Evolutionary conservation across 2,329 filamentous ascomycete genomes (phyloP).

Genomic region (Alternaria solani): DNA sequence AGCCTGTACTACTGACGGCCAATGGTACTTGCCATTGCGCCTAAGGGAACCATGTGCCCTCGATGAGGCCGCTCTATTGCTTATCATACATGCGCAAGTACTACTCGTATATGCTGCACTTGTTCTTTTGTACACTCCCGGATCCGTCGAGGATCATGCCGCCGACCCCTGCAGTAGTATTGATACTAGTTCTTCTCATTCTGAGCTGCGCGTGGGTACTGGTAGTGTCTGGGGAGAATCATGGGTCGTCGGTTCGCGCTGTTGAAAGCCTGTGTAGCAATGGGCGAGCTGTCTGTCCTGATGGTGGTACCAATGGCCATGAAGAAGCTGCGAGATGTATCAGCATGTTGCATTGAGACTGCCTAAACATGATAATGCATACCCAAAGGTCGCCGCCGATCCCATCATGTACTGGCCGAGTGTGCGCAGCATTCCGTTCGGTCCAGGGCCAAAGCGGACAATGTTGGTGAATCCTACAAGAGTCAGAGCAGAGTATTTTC

Average conservation of each 20-base stretch:
- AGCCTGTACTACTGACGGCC: neutral
- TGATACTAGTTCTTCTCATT: slow-evolving; percentile 41
- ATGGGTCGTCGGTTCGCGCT: slow-evolving; percentile 75
- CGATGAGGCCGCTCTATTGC: neutral
- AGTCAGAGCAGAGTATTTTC: slow-evolving; percentile 26
- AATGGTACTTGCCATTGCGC: slow-evolving; percentile 1
- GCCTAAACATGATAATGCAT: slow-evolving; percentile 42
- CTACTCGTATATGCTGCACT: slow-evolving; percentile 9
- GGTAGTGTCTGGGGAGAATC: slow-evolving; percentile 62
- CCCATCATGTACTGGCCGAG: slow-evolving; percentile 96
- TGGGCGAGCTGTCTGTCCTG: slow-evolving; percentile 84
- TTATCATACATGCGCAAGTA: slow-evolving; percentile 23
- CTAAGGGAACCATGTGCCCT: neutral
- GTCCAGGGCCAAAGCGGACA: slow-evolving; percentile 90
- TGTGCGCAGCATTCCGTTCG: slow-evolving; percentile 92
- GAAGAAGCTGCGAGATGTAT: slow-evolving; percentile 73
- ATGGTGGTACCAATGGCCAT: slow-evolving; percentile 99
- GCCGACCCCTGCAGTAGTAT: neutral
- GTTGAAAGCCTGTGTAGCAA: slow-evolving; percentile 77
- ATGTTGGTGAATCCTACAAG: slow-evolving; percentile 84
- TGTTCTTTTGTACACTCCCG: slow-evolving; percentile 28
- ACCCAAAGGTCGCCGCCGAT: slow-evolving; percentile 96
- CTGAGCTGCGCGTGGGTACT: slow-evolving; percentile 33
- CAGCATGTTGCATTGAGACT: slow-evolving; percentile 16
- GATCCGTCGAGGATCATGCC: slow-evolving; percentile 7